phyloP scores from a whole-genome alignment of 257 asterid species.

The Avicennia marina region DNA sequence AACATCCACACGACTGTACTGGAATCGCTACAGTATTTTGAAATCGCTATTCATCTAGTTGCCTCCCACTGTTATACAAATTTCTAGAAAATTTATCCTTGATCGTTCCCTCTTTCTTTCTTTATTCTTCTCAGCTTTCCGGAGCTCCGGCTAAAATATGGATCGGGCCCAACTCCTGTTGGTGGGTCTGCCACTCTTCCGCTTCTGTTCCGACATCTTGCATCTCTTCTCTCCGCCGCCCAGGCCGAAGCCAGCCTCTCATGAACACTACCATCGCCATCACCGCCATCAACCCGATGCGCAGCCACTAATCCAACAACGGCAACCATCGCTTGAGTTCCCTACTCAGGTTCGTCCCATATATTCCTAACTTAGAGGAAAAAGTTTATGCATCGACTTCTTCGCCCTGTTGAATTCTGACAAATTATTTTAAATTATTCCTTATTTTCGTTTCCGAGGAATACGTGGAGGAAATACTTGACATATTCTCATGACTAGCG shows the following conservation, averaged over 20 bases:
- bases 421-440: not conserved
- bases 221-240: constrained; percentile 76
- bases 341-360: constrained; percentile 56
- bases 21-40: too few species aligned
- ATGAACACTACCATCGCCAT: constrained; percentile 31
- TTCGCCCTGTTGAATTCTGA: not conserved
- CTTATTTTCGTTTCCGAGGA: not conserved
- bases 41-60: too few species aligned
- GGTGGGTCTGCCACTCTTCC: constrained; percentile 77
- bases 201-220: constrained; percentile 73
- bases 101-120: too few species aligned
- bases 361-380: not conserved
- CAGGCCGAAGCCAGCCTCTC: constrained; percentile 45
- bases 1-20: too few species aligned
- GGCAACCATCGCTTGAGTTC: constrained; percentile 48
- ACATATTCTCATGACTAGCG: too few species aligned
- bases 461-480: not conserved
- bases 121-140: not conserved
- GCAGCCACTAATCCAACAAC: constrained; percentile 43
- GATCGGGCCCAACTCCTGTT: constrained; percentile 79
- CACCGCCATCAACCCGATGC: constrained; percentile 28
- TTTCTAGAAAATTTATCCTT: too few species aligned
- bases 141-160: constrained; percentile 42
- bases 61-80: too few species aligned
- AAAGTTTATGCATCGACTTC: not conserved